Evolutionary conservation across 2,329 filamentous ascomycete genomes (phyloP).

Genomic region (Exophiala lecanii-corni): DNA sequence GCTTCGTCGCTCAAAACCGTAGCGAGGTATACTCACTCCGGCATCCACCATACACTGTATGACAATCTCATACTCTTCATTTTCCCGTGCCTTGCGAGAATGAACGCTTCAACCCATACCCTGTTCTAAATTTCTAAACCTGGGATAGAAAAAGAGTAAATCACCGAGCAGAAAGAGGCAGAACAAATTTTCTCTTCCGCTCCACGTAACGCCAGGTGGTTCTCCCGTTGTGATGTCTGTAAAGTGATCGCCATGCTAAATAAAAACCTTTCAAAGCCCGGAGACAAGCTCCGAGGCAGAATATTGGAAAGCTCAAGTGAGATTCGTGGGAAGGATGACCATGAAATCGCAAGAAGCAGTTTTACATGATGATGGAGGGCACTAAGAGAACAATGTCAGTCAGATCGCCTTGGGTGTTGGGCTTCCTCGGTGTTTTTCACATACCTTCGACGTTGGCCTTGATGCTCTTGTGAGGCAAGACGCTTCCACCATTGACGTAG

Average conservation of each 20-base stretch:
- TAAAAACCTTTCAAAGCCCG: no score
- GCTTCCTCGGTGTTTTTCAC: no score
- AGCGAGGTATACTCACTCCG: no score
- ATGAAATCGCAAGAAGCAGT: not conserved
- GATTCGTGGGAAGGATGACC: not conserved
- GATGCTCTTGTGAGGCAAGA: conserved; percentile 97
- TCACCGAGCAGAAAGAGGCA: not conserved
- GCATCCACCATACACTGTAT: no score
- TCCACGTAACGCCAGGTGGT: not conserved
- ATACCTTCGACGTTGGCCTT: conserved; percentile 90
- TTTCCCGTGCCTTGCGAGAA: no score
- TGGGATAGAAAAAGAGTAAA: not conserved
- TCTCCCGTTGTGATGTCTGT: not conserved
- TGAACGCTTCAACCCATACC: not conserved
- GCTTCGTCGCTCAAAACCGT: no score
- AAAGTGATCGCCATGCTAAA: conserved; percentile 1
- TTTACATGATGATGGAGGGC: conserved; percentile 48
- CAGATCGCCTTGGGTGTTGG: no score
- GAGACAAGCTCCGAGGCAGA: no score
- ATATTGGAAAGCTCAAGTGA: conserved; percentile 1
- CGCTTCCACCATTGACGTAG: conserved; percentile 94
- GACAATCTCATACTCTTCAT: no score
- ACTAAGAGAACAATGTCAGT: conserved; percentile 34
- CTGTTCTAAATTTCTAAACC: not conserved
- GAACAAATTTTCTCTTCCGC: not conserved